A percentile compares a stretch with the other conserved stretches of the same genome.
phyloP scores from a whole-genome alignment of 768 basidiomycete genomes.

The Lactarius pseudohatsudake region DNA sequence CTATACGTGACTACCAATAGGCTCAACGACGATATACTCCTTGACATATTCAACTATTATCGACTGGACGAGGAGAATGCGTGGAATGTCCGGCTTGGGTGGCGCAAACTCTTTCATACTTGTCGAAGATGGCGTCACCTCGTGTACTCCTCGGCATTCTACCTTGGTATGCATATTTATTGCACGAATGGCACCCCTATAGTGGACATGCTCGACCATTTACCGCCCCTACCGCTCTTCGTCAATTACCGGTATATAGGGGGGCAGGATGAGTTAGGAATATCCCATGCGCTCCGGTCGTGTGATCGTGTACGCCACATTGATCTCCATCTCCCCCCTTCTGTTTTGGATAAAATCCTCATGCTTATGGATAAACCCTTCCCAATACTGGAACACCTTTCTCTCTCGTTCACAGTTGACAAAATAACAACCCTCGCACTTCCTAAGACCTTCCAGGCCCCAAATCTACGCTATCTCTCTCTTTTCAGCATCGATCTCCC shows the following conservation, averaged over 20 bases:
- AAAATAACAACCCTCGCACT: not conserved
- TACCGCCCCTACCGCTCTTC: not conserved
- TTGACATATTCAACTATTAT: not conserved
- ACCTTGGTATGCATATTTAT: not conserved
- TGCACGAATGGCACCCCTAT: not conserved
- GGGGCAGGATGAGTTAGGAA: too few species aligned
- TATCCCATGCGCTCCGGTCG: not conserved
- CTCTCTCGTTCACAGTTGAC: not conserved
- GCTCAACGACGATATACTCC: slow-evolving; percentile 7
- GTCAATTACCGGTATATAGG: not conserved
- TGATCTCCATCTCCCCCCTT: not conserved
- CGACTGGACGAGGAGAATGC: not conserved
- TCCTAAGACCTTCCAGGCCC: not conserved
- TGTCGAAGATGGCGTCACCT: slow-evolving; percentile 14
- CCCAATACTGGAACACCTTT: not conserved
- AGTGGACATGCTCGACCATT: not conserved
- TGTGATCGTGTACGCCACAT: not conserved
- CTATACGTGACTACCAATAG: not conserved
- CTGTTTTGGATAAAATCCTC: not conserved
- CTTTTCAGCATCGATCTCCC: not conserved
- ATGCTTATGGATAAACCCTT: not conserved
- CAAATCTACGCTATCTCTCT: not conserved
- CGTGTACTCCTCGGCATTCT: not conserved
- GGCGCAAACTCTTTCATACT: slow-evolving; percentile 15
- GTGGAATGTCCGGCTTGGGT: slow-evolving; percentile 9